A percentile compares a stretch with the other conserved stretches of the same genome.
Evolutionary conservation across 2,329 filamentous ascomycete genomes (phyloP).

Genomic region (Penicillium expansum): DNA sequence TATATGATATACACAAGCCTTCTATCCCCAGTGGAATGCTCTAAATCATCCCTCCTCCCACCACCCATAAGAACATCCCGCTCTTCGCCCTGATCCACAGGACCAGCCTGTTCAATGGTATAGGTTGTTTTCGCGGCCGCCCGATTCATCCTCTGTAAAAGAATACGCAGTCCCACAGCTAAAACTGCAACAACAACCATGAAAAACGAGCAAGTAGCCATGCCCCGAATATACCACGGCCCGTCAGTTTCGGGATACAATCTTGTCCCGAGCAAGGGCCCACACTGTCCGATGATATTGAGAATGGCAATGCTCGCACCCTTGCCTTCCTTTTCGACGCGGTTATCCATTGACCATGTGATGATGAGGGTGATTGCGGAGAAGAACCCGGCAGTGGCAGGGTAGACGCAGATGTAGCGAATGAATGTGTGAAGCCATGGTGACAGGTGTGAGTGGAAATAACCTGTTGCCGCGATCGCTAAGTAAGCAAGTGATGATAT

Average conservation of each 20-base stretch:
- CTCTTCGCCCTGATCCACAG: constrained; percentile 25
- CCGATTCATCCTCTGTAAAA: constrained; percentile 53
- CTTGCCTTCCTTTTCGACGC: constrained; percentile 64
- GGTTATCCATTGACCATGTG: constrained; percentile 87
- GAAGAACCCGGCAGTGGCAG: constrained; percentile 78
- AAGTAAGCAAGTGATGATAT: constrained; percentile 66
- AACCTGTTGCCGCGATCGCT: constrained; percentile 54
- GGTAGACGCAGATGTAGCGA: constrained; percentile 73
- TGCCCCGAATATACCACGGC: constrained; percentile 62
- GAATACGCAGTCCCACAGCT: constrained; percentile 54
- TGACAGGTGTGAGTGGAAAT: constrained; percentile 42
- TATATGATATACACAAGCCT: constrained; percentile 30
- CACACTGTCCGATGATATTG: constrained; percentile 78
- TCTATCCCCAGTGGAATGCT: constrained; percentile 18
- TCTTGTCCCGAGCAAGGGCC: constrained; percentile 67
- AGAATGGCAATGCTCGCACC: constrained; percentile 76
- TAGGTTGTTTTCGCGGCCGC: constrained; percentile 4
- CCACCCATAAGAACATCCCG: constrained; percentile 32
- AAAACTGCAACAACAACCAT: constrained; percentile 61
- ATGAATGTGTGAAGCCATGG: constrained; percentile 37
- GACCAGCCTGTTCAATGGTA: constrained; percentile 3
- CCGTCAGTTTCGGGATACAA: constrained; percentile 60
- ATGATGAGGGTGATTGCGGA: constrained; percentile 79
- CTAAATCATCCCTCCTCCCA: constrained; percentile 20
- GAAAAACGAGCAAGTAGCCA: constrained; percentile 60